Evolutionary conservation across 441 rosid species (phyloP), one percentile per base, ranked within the genome.

Genomic region (Eruca vesicaria): DNA sequence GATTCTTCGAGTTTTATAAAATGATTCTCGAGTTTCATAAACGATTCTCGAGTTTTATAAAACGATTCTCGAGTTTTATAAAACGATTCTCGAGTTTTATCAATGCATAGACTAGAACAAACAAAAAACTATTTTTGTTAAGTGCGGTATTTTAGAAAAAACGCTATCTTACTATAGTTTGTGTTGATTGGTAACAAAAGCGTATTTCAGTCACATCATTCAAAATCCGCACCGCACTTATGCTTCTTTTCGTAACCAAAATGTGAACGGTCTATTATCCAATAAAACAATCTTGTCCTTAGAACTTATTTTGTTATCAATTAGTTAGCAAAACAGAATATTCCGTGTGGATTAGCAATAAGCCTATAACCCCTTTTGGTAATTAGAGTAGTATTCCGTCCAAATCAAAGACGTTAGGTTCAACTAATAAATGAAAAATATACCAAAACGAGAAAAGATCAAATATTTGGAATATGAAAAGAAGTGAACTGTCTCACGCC

Each of bases 401-500:
- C 33, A 57, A 63, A 71, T 65, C 80, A 35, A 71, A 57, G 19
- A 23, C 53, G 57, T 76, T 14, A 15, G 50, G 55, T 35, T 55
- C 28, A 9, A 69, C n/a, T 26, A 23, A 48, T 7, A 36, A 36
- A 32, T 33, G 50, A 38, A 43, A 50, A 73, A 66, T 53, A 26
- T 62, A 48, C 16, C 23, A 2, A 59, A 60, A 58, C 45, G 18
- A 9, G 15, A 62, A 63, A 58, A 48, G 15, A 48, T 10, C 20
- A 28, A 23, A 58, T 71, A 71, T 53, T n/a, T 52, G 45, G 43
- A 41, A 18, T n/a, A n/a, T 58, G 28, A 16, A 60, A 35, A 56
- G 35, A 5, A 16, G 5, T 21, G 59, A 63, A 55, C 21, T 9
- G 16, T 63, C 43, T 63, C n/a, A 59, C n/a, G 71, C 71, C 71